Evolutionary conservation across 2,329 filamentous ascomycete species (phyloP).

Genomic region (Knufia fluminis): DNA sequence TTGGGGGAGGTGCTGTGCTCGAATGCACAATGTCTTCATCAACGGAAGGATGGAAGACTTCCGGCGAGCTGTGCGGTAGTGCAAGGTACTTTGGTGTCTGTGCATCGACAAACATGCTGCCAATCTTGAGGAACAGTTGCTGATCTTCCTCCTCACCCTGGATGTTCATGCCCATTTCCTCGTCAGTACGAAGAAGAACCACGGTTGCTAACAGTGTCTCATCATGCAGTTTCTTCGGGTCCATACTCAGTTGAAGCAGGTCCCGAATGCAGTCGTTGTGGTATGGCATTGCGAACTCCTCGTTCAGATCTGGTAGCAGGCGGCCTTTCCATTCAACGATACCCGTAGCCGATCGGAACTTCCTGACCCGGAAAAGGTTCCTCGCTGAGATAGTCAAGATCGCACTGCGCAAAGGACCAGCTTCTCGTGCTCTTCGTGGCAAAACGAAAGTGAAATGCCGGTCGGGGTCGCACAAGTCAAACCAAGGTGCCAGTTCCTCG

Average conservation of each 20-base stretch:
- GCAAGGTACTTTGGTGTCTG: conserved; percentile 12
- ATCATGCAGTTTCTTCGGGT: conserved; percentile 30
- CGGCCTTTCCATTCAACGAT: conserved; percentile 19
- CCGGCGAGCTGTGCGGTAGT: conserved; percentile 7
- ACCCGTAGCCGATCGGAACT: conserved; percentile 7
- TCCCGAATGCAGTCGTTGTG: conserved; percentile 35
- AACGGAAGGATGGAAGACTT: background rate
- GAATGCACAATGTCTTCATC: background rate
- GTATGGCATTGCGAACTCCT: conserved; percentile 32
- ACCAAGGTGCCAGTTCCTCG: conserved; percentile 25
- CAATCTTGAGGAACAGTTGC: conserved; percentile 21
- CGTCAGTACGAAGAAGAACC: conserved; percentile 32
- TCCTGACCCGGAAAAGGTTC: conserved; percentile 29
- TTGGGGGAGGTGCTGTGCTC: background rate
- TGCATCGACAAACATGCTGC: conserved; percentile 24
- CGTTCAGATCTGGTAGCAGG: conserved; percentile 25
- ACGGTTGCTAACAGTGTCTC: conserved; percentile 32
- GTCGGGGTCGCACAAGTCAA: conserved; percentile 36
- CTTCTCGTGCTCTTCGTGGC: conserved; percentile 32
- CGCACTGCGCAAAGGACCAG: conserved; percentile 32
- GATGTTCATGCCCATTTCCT: conserved; percentile 31
- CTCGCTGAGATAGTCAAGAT: conserved; percentile 33
- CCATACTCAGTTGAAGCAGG: conserved; percentile 31
- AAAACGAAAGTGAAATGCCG: conserved; percentile 35
- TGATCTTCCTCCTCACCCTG: conserved; percentile 23